Percentiles rank a stretch among this genome's conserved stretches.
Evolutionary conservation across 2,329 filamentous ascomycete genomes (phyloP).

Genomic region (Fusarium nodosum): DNA sequence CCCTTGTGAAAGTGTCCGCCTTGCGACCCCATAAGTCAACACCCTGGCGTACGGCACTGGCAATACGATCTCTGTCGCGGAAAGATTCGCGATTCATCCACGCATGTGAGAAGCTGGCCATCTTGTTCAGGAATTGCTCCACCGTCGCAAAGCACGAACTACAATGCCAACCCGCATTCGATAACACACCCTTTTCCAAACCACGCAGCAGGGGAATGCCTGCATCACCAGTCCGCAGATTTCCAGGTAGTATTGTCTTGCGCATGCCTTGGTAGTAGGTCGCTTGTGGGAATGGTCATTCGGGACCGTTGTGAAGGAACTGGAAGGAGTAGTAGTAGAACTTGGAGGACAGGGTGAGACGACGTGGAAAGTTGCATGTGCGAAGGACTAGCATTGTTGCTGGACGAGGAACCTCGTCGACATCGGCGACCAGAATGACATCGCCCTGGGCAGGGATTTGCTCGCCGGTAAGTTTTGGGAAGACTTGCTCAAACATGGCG

Average conservation of each 20-base stretch:
- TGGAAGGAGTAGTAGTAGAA: slow-evolving; percentile 73
- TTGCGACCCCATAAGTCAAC: slow-evolving; percentile 68
- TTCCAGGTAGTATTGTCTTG: slow-evolving; percentile 66
- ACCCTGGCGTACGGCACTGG: slow-evolving; percentile 64
- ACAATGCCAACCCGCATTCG: slow-evolving; percentile 72
- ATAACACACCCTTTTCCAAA: slow-evolving; percentile 60
- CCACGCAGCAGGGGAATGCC: slow-evolving; percentile 56
- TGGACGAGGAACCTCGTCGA: slow-evolving; percentile 71
- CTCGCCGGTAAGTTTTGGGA: slow-evolving; percentile 61
- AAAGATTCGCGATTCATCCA: slow-evolving; percentile 65
- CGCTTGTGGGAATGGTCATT: slow-evolving; percentile 72
- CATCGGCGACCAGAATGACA: slow-evolving; percentile 70
- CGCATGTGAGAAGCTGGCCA: slow-evolving; percentile 68
- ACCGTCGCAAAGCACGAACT: slow-evolving; percentile 71
- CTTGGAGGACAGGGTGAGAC: slow-evolving; percentile 64
- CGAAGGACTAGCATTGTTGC: slow-evolving; percentile 63
- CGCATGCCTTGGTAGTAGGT: slow-evolving; percentile 62
- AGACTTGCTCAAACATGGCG: slow-evolving; percentile 69
- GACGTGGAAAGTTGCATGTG: slow-evolving; percentile 65
- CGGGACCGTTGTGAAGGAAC: slow-evolving; percentile 57
- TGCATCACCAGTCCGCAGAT: slow-evolving; percentile 65
- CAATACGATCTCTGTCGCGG: slow-evolving; percentile 63
- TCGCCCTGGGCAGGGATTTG: slow-evolving; percentile 63
- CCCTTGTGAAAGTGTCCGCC: slow-evolving; percentile 61
- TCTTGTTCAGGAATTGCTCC: slow-evolving; percentile 67